These are phyloP conservation scores for Debaryomyces sp. DNA, from an alignment of 1,139 yeast species.

Conservation along the genomic window DNA sequence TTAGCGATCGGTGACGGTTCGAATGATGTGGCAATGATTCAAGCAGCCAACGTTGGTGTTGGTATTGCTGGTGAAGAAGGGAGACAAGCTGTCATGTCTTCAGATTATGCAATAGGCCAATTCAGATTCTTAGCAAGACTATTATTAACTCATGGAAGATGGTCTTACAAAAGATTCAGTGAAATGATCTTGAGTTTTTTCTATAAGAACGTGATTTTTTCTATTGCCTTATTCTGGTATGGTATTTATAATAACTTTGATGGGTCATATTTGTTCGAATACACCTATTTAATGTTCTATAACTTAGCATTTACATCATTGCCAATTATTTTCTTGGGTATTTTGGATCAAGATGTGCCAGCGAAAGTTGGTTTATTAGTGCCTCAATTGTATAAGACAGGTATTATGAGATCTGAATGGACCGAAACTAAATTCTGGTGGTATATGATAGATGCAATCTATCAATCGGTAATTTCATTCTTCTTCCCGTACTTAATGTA, in stretches of 20 bases:
- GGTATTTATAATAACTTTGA: constrained; percentile 85
- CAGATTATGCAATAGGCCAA: constrained; percentile 96
- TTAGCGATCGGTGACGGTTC: constrained; percentile 99
- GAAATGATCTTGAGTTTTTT: constrained; percentile 96
- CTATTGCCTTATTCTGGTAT: constrained; percentile 90
- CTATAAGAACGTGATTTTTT: constrained; percentile 88
- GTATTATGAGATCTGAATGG: constrained; percentile 85
- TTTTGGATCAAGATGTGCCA: constrained; percentile 90
- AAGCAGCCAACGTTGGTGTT: constrained; percentile 98
- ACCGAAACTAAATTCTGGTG: constrained; percentile 75
- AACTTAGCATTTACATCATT: constrained; percentile 93
- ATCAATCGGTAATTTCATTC: constrained; percentile 83
- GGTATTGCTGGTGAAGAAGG: constrained; percentile 99
- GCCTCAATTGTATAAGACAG: constrained; percentile 88
- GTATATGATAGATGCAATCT: constrained; percentile 85
- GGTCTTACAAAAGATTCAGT: constrained; percentile 89
- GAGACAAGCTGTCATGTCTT: constrained; percentile 96
- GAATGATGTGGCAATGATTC: constrained; percentile 98
- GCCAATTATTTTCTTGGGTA: constrained; percentile 88
- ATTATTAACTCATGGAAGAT: constrained; percentile 89
- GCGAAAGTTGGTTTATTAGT: constrained; percentile 80
- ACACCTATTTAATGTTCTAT: constrained; percentile 88
- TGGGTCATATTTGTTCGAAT: constrained; percentile 90
- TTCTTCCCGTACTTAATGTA: constrained; percentile 81
- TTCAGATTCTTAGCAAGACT: constrained; percentile 81